Evolutionary conservation across 2,329 filamentous ascomycete species (phyloP).

Genomic region (Magnaporthales sp.): DNA sequence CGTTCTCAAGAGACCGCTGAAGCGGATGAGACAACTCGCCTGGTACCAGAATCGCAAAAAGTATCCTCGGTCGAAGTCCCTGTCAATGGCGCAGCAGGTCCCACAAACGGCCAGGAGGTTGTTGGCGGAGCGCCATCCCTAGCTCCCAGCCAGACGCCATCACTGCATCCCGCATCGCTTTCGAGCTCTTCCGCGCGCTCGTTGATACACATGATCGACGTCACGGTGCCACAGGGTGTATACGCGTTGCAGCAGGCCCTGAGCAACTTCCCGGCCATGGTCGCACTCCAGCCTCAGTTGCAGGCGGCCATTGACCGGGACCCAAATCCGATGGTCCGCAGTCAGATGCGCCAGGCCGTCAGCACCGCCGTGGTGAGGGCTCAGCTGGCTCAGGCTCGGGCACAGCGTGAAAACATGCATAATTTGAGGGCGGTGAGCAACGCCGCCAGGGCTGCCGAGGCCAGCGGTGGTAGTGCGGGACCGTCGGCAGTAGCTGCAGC

Average conservation of each 20-base stretch:
- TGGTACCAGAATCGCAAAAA: neutral
- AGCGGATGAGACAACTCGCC: neutral
- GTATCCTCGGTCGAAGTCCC: neutral
- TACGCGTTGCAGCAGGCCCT: constrained; percentile 36
- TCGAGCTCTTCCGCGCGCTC: constrained; percentile 10
- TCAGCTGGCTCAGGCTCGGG: constrained; percentile 33
- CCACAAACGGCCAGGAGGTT: neutral
- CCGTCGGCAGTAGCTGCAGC: neutral
- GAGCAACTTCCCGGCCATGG: constrained; percentile 35
- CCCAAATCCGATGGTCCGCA: constrained; percentile 34
- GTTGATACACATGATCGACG: constrained; percentile 44
- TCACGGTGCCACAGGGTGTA: constrained; percentile 40
- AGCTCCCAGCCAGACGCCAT: neutral
- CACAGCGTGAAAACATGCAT: constrained; percentile 11
- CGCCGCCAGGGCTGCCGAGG: neutral
- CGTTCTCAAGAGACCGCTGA: neutral
- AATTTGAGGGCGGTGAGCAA: neutral
- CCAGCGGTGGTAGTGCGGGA: neutral
- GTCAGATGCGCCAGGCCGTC: constrained; percentile 41
- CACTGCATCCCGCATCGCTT: neutral
- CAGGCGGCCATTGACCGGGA: constrained; percentile 43
- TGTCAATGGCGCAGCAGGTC: neutral
- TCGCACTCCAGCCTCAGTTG: constrained; percentile 38
- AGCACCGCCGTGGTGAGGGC: constrained; percentile 34
- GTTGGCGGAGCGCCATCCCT: neutral